Conservation (phyloP, 2,329 filamentous ascomycete genomes). For the Berkeleyomyces rouxiae region DNA sequence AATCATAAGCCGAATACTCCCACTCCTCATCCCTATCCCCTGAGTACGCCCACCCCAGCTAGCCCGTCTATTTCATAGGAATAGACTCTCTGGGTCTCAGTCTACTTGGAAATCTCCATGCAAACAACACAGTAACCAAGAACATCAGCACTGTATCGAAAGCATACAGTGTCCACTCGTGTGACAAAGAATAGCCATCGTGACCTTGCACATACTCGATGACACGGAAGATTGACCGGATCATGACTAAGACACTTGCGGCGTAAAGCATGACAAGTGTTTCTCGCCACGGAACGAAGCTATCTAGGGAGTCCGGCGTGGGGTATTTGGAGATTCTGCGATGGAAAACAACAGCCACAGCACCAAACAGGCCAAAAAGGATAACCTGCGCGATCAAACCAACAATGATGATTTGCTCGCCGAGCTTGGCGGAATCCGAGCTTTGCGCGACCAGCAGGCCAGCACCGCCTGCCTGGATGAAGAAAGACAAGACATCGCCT, state of each 20-base stretch:
- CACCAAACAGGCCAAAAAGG: slow-evolving; percentile 35
- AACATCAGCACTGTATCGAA: slow-evolving; percentile 28
- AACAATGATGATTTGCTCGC: slow-evolving; percentile 31
- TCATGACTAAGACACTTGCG: slow-evolving; percentile 25
- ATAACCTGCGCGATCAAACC: slow-evolving; percentile 38
- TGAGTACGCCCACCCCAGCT: not conserved
- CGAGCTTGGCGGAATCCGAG: slow-evolving; percentile 16
- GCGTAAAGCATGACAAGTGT: slow-evolving; percentile 21
- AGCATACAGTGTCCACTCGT: slow-evolving; percentile 28
- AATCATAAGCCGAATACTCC: not conserved
- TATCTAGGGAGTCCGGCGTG: slow-evolving; percentile 14
- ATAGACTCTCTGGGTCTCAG: not conserved
- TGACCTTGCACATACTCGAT: slow-evolving; percentile 31
- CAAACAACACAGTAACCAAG: not conserved
- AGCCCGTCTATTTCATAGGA: not conserved
- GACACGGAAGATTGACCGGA: slow-evolving; percentile 30
- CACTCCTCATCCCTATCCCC: not conserved
- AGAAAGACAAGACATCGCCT: slow-evolving; percentile 36
- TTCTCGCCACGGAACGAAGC: slow-evolving; percentile 18
- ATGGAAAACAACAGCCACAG: slow-evolving; percentile 30
- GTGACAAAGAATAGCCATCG: slow-evolving; percentile 24
- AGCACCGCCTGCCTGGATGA: slow-evolving; percentile 31
- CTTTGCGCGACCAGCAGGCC: slow-evolving; percentile 18
- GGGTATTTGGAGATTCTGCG: slow-evolving; percentile 14
- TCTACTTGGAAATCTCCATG: not conserved